Conservation (phyloP, 257 asterid genomes). For the Scutellaria barbata region DNA sequence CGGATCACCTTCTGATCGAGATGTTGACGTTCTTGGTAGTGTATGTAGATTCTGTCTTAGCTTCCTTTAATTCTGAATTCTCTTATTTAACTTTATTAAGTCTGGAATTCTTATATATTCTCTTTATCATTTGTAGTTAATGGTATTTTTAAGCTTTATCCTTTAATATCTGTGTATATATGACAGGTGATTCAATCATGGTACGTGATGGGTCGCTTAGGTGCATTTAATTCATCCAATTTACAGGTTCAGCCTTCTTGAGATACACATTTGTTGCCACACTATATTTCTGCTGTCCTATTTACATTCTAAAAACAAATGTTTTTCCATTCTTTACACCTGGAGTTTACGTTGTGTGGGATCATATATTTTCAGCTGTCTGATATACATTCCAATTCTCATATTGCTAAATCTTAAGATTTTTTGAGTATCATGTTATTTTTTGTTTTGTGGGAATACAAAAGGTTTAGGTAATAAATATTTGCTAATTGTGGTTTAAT, state of each 20-base stretch:
- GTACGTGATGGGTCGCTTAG: constrained; percentile 97
- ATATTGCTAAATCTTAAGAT: too few relatives aligned
- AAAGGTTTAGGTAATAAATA: too few relatives aligned
- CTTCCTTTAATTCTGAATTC: constrained; percentile 21
- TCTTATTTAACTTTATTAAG: constrained; percentile 17
- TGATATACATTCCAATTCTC: too few relatives aligned
- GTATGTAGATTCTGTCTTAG: constrained; percentile 56
- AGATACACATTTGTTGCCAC: neutral
- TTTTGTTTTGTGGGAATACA: too few relatives aligned
- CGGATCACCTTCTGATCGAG: constrained; percentile 94
- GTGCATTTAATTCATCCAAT: constrained; percentile 84
- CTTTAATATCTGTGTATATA: constrained; percentile 23
- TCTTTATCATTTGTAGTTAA: neutral
- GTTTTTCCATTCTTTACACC: neutral
- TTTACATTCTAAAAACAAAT: neutral
- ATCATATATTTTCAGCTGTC: neutral
- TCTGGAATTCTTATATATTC: constrained; percentile 12
- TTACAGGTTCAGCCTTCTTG: constrained; percentile 65
- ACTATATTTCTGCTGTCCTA: neutral
- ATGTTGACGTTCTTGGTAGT: constrained; percentile 90
- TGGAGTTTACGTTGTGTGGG: neutral
- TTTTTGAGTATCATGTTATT: too few relatives aligned
- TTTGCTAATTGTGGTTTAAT: too few relatives aligned
- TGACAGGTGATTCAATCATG: constrained; percentile 90
- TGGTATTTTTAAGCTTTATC: constrained; percentile 6